Conservation (phyloP, 2,329 filamentous ascomycete species). For the Penicillium hesseltinei region DNA sequence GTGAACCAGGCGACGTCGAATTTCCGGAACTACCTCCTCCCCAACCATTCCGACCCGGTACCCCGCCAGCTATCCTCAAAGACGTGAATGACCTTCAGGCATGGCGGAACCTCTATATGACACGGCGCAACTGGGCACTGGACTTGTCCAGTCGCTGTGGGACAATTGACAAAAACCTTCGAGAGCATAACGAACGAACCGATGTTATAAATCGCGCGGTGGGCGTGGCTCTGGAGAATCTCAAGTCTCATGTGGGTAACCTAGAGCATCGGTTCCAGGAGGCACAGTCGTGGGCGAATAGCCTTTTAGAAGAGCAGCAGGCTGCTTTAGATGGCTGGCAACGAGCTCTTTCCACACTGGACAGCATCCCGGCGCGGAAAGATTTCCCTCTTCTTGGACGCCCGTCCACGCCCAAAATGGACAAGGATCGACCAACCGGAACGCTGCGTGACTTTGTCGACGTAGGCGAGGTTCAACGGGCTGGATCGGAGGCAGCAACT, state of each 20-base stretch:
- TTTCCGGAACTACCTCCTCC: slow-evolving; percentile 54
- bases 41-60: slow-evolving; percentile 58
- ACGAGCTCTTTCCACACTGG: slow-evolving; percentile 36
- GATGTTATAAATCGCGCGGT: slow-evolving; percentile 69
- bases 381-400: slow-evolving; percentile 44
- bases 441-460: slow-evolving; percentile 77
- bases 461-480: slow-evolving; percentile 67
- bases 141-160: slow-evolving; percentile 67
- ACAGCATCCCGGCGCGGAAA: slow-evolving; percentile 44
- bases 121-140: slow-evolving; percentile 76
- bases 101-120: slow-evolving; percentile 85
- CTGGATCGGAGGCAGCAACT: slow-evolving; percentile 63
- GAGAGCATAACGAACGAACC: slow-evolving; percentile 50
- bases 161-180: slow-evolving; percentile 60
- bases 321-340: slow-evolving; percentile 47
- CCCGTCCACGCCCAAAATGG: slow-evolving; percentile 41
- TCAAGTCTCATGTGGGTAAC: slow-evolving; percentile 48
- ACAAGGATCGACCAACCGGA: slow-evolving; percentile 49
- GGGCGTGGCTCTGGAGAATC: slow-evolving; percentile 79
- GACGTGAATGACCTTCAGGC: slow-evolving; percentile 76
- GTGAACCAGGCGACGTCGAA: slow-evolving; percentile 47
- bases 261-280: slow-evolving; percentile 48
- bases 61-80: slow-evolving; percentile 74
- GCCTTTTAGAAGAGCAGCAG: slow-evolving; percentile 45
- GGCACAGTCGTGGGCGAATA: slow-evolving; percentile 47